phyloP scores from a whole-genome alignment of 805 yeast species.

The Schwanniomyces polymorphus region DNA sequence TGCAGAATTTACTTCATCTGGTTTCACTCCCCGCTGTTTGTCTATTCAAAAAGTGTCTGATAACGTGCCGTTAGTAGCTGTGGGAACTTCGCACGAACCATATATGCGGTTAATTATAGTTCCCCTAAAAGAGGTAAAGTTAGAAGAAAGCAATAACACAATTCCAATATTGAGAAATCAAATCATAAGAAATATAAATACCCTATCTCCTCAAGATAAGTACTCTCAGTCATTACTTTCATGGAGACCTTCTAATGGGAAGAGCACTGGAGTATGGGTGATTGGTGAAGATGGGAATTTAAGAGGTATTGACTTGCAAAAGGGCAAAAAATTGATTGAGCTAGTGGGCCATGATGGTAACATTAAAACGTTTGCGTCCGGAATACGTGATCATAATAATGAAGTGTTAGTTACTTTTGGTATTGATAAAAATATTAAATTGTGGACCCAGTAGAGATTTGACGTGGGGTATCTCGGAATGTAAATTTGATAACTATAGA shows the following conservation, averaged over 20 bases:
- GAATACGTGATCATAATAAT: slow-evolving; percentile 13
- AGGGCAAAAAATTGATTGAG: slow-evolving; percentile 29
- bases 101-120: slow-evolving; percentile 67
- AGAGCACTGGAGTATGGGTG: slow-evolving; percentile 60
- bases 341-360: slow-evolving; percentile 46
- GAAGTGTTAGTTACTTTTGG: slow-evolving; percentile 53
- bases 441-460: background rate
- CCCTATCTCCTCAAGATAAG: slow-evolving; percentile 68
- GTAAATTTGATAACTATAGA: background rate
- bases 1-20: slow-evolving; percentile 66
- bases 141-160: background rate
- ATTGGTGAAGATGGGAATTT: slow-evolving; percentile 68
- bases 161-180: slow-evolving; percentile 22
- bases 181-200: slow-evolving; percentile 31
- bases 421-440: slow-evolving; percentile 24
- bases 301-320: slow-evolving; percentile 57
- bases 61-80: slow-evolving; percentile 41
- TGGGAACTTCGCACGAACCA: slow-evolving; percentile 79
- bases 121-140: slow-evolving; percentile 34
- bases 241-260: slow-evolving; percentile 35
- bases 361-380: slow-evolving; percentile 42
- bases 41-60: slow-evolving; percentile 13
- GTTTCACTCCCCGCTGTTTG: slow-evolving; percentile 59
- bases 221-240: slow-evolving; percentile 51
- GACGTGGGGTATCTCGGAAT: slow-evolving; percentile 1